Conservation (phyloP, 192 early-diverging fungal species). For the Phycomyces nitens region DNA sequence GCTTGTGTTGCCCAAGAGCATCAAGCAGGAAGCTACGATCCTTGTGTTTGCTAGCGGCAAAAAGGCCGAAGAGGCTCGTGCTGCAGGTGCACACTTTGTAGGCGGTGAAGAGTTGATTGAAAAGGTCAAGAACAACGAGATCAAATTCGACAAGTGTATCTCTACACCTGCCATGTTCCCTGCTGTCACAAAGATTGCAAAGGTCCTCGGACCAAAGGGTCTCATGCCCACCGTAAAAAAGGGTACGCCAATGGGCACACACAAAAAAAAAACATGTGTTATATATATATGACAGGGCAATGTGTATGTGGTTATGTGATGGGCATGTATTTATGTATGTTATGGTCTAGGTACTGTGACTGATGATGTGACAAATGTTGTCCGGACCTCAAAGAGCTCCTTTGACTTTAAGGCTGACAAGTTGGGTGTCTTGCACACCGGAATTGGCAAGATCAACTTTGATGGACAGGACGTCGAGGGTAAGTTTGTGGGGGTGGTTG, state of each 20-base stretch:
- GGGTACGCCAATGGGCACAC: too few species aligned
- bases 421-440: slow-evolving; percentile 64
- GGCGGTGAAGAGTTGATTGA: slow-evolving; percentile 86
- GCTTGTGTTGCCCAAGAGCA: slow-evolving; percentile 65
- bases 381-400: slow-evolving; percentile 61
- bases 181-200: slow-evolving; percentile 81
- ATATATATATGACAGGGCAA: too few species aligned
- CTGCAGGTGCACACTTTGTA: slow-evolving; percentile 78
- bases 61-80: slow-evolving; percentile 75
- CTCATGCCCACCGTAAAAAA: slow-evolving; percentile 90
- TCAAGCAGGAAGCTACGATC: slow-evolving; percentile 55
- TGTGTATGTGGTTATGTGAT: too few species aligned
- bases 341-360: slow-evolving; percentile 61
- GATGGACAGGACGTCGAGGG: slow-evolving; percentile 9
- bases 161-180: slow-evolving; percentile 89
- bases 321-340: background rate
- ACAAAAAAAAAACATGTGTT: too few species aligned
- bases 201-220: slow-evolving; percentile 89
- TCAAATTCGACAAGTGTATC: slow-evolving; percentile 82
- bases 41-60: slow-evolving; percentile 88
- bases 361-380: slow-evolving; percentile 63
- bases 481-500: background rate
- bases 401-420: slow-evolving; percentile 78
- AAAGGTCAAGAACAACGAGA: slow-evolving; percentile 51
- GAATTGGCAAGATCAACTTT: slow-evolving; percentile 39